Evolutionary conservation across 441 rosid genomes (phyloP).

Genomic region (Viola pubescens): DNA sequence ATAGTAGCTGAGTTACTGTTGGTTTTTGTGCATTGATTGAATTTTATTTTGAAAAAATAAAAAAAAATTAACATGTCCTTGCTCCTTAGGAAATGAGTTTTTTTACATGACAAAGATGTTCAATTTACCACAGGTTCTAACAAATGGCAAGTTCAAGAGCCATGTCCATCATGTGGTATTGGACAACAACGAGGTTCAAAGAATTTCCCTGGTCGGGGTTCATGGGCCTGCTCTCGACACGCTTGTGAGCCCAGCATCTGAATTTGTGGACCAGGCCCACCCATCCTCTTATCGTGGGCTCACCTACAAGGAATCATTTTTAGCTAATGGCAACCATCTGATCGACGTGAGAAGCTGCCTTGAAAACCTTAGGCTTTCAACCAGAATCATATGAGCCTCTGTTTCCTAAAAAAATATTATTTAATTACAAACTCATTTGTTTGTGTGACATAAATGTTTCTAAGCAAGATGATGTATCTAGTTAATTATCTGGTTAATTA

Average conservation of each 20-base stretch:
- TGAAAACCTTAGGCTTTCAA: slow-evolving; percentile 9
- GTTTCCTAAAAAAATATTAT: too few species aligned
- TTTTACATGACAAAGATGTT: neutral
- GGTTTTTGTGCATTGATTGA: too few species aligned
- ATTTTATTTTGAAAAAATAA: neutral
- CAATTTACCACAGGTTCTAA: slow-evolving; percentile 14
- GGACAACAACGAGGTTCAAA: slow-evolving; percentile 15
- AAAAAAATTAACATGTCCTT: neutral
- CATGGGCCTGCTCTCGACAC: slow-evolving; percentile 29
- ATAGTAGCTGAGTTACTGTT: too few species aligned
- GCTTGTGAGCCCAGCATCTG: slow-evolving; percentile 18
- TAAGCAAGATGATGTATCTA: too few species aligned
- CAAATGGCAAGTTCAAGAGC: slow-evolving; percentile 33
- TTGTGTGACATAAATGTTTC: too few species aligned
- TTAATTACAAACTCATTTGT: too few species aligned
- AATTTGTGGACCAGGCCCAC: slow-evolving; percentile 14
- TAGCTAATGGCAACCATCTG: slow-evolving; percentile 13
- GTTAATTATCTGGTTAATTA: too few species aligned
- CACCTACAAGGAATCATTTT: slow-evolving; percentile 23
- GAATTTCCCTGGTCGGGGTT: slow-evolving; percentile 26
- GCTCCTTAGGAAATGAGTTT: too few species aligned
- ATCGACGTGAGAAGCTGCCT: slow-evolving; percentile 23
- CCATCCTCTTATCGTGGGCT: slow-evolving; percentile 17
- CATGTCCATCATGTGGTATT: slow-evolving; percentile 26
- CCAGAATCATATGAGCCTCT: neutral